Conservation (phyloP, 805 yeast genomes). For the Lipomyces japonicus region DNA sequence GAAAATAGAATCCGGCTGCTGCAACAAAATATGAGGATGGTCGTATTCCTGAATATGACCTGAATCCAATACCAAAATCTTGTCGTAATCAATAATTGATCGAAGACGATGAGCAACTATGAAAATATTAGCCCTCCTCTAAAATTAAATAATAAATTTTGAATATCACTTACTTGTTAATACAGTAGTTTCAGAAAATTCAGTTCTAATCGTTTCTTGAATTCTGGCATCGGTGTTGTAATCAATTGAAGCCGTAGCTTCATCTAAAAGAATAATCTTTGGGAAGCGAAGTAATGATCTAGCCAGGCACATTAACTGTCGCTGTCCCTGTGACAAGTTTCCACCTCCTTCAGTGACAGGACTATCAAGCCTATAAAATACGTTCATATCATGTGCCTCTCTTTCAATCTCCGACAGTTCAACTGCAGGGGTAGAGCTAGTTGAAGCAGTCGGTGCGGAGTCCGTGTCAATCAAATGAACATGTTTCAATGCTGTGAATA, state of each 20-base stretch:
- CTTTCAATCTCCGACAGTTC: slow-evolving; percentile 5
- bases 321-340: slow-evolving; percentile 81
- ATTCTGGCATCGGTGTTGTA: slow-evolving; percentile 78
- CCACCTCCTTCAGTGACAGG: slow-evolving; percentile 66
- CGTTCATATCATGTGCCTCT: slow-evolving; percentile 24
- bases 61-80: slow-evolving; percentile 73
- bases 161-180: slow-evolving; percentile 47
- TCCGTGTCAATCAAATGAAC: slow-evolving; percentile 21
- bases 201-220: slow-evolving; percentile 65
- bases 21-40: slow-evolving; percentile 58
- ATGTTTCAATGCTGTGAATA: slow-evolving; percentile 59
- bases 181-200: slow-evolving; percentile 66
- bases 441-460: slow-evolving; percentile 13
- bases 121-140: background rate
- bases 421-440: background rate
- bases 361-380: slow-evolving; percentile 22
- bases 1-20: slow-evolving; percentile 53
- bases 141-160: background rate
- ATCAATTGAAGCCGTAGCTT: slow-evolving; percentile 69
- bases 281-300: slow-evolving; percentile 71
- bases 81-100: slow-evolving; percentile 68
- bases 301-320: slow-evolving; percentile 77
- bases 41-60: slow-evolving; percentile 74
- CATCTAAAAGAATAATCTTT: slow-evolving; percentile 70
- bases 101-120: slow-evolving; percentile 77